Base-by-base conservation (phyloP, 2,329 filamentous ascomycete genomes). In the Neobulgaria alba region DNA sequence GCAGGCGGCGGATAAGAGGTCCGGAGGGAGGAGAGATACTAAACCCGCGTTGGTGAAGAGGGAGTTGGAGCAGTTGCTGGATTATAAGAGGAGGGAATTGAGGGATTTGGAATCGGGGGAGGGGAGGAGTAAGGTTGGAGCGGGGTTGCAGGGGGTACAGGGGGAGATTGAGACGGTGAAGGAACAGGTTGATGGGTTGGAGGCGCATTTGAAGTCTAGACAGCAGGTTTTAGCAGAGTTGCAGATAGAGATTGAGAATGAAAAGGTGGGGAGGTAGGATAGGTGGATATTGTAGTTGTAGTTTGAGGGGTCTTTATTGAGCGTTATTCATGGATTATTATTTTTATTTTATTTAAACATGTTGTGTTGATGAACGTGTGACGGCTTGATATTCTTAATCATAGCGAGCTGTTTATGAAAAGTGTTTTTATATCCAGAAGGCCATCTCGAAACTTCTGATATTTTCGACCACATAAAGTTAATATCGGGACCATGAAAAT, bases 41-140 rank as follows among this genome's bases (percentile, higher is more conserved):
- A 93, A 88, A 65, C 90, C 90, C 32, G 86, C 88, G 29, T 72
- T 98, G 30, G 86, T 96, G 42, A 96, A 95, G 73, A 74, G 89
- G 48, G 92, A 98, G 66, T 69, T 95, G 34, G 87, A 96, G 63
- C 86, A 95, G 67, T 65, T 98, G 63, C 70, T 98, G 32, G 92
- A 98, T 58, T 96, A 94, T 63, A 98, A 98, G 75, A 72, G 86
- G 61, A 78, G 78, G 58, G 82, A 81, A 67, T 69, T 90, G 60
- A 72, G 77, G 52, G 88, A 84, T 37, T 57, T 88, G 63, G 82
- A 92, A 63, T 75, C 78, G 48, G 85, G 83, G 20, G 73, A 76
- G 40, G 79, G 75, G 48, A 81, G 73, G 66, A 77, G 68, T 38
- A 79, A 79, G 57, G 76, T 74, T 5, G 88, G 86, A 0, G 77